Conservation (phyloP, 768 basidiomycete species). For the Xanthoconium purpureum region DNA sequence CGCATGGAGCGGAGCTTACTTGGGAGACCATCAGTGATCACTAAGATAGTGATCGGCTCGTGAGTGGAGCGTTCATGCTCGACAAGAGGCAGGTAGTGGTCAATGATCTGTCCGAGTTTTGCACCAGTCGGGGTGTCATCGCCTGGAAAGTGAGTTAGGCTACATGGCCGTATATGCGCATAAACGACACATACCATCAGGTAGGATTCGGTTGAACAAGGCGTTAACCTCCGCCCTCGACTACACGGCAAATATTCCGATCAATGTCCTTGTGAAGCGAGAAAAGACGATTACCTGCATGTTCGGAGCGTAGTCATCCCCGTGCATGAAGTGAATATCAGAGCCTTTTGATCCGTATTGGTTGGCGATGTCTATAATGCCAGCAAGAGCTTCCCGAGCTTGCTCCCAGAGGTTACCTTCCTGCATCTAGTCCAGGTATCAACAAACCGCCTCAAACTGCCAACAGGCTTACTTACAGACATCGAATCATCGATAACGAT, state of each 20-base stretch:
- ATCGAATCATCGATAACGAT: conserved; percentile 41
- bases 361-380: conserved; percentile 37
- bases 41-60: conserved; percentile 36
- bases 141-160: conserved; percentile 7
- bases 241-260: conserved; percentile 10
- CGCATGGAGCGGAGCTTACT: conserved; percentile 26
- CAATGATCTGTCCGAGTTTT: conserved; percentile 36
- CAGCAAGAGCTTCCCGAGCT: conserved; percentile 41
- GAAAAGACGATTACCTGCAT: conserved; percentile 17
- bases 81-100: conserved; percentile 34
- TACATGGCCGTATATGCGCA: background rate
- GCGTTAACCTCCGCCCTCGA: conserved; percentile 18
- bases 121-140: conserved; percentile 39
- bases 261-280: background rate
- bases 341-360: conserved; percentile 37
- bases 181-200: conserved; percentile 18
- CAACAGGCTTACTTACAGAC: conserved; percentile 25
- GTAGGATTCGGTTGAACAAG: conserved; percentile 26
- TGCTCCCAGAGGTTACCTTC: conserved; percentile 39
- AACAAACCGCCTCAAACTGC: background rate
- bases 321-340: conserved; percentile 44
- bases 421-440: conserved; percentile 33
- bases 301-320: conserved; percentile 27
- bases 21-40: conserved; percentile 41
- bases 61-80: conserved; percentile 29